phyloP scores from a whole-genome alignment of 2,329 filamentous ascomycete species.

The Raffaelea albimanens region DNA sequence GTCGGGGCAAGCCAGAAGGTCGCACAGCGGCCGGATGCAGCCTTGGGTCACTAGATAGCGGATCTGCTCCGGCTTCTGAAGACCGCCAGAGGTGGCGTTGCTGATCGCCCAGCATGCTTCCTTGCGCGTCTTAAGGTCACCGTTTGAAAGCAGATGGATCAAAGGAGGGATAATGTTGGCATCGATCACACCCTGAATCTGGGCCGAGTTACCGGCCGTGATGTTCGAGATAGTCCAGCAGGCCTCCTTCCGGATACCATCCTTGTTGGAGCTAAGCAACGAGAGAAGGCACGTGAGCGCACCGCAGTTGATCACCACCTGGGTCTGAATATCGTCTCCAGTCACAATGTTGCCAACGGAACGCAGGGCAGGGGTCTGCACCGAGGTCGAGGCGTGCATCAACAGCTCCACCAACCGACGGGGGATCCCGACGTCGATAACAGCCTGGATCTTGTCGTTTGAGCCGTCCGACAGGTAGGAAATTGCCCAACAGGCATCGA shows the following conservation, averaged over 20 bases:
- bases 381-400: slow-evolving; percentile 96
- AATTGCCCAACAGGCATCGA: slow-evolving; percentile 99
- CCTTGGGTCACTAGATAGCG: slow-evolving; percentile 87
- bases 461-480: slow-evolving; percentile 96
- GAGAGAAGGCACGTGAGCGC: slow-evolving; percentile 86
- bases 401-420: slow-evolving; percentile 92
- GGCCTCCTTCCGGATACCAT: slow-evolving; percentile 97
- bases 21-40: slow-evolving; percentile 95
- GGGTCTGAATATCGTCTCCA: slow-evolving; percentile 95
- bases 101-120: slow-evolving; percentile 99
- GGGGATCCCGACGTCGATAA: slow-evolving; percentile 96
- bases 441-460: slow-evolving; percentile 98
- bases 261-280: slow-evolving; percentile 91
- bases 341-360: slow-evolving; percentile 99
- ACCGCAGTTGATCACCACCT: slow-evolving; percentile 98
- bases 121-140: slow-evolving; percentile 97
- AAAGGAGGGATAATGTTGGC: slow-evolving; percentile 94
- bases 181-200: slow-evolving; percentile 95
- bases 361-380: slow-evolving; percentile 92
- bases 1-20: slow-evolving; percentile 89
- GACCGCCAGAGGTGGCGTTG: slow-evolving; percentile 91
- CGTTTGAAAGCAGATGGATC: slow-evolving; percentile 91
- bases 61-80: slow-evolving; percentile 98
- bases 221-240: slow-evolving; percentile 99
- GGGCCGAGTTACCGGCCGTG: slow-evolving; percentile 92